Evolutionary conservation across 2,329 filamentous ascomycete genomes (phyloP), one percentile per base, ranked within the genome.

Genomic region (Ceratocystis smalleyi): DNA sequence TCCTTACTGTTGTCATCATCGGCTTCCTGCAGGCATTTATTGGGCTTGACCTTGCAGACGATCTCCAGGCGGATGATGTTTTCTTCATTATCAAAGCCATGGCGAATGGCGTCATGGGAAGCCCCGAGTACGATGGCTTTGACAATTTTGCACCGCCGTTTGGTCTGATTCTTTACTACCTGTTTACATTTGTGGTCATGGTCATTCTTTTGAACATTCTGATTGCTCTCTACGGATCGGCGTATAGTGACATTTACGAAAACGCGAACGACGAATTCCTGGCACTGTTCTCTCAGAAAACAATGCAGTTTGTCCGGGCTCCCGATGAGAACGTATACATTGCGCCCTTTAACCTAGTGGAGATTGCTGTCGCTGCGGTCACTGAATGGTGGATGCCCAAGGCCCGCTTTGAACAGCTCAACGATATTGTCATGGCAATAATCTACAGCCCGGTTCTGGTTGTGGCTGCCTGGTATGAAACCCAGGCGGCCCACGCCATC

Each of bases 281-380:
- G 73, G 92, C 91, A 0, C 82, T 97, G 2, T 96, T 96, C 75
- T 82, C 89, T 0, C 88, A 95, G 69, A 96, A 96, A 75, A 96
- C 94, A 0, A 89, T 97, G 81, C 91, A 95, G 71, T 99, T 96
- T 71, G 89, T 97, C 19, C 89, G 94, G 60, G 94, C 94, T 0
- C 94, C 94, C 0, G 94, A 99, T 70, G 94, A 99, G 74, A 99
- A 99, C 69, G 94, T 99, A 64, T 99, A 94, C 75, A 96, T 99
- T 70, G 86, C 94, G 0, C 94, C 94, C 0, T 88, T 99, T 75
- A 99, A 99, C 73, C 80, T 99, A 1, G 82, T 99, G 67, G 94
- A 99, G 73, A 85, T 97, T 19, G 79, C 96, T 67, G 77, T 83
- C 67, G 81, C 96, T 2, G 82, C 88, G 47, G 71, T 95, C 0